A percentile compares a stretch with the other conserved stretches of the same genome.
phyloP scores from a whole-genome alignment of 192 early-diverging fungal genomes.

The Funneliformis geosporum region DNA sequence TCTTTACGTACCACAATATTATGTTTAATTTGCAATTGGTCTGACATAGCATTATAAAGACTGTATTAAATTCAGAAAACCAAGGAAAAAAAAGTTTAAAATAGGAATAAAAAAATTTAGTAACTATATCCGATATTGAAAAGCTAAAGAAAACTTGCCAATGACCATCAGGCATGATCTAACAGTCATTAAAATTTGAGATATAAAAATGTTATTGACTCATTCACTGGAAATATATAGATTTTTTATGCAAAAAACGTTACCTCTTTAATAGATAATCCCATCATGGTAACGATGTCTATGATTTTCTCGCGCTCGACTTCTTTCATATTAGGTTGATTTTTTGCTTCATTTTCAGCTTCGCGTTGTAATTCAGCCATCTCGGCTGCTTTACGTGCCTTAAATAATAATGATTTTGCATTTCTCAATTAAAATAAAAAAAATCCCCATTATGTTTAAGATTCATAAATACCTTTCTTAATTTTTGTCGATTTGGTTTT shows the following conservation, averaged over 20 bases:
- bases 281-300: slow-evolving; percentile 54
- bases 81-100: slow-evolving; percentile 14
- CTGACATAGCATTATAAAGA: slow-evolving; percentile 86
- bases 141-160: slow-evolving; percentile 53
- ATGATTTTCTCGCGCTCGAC: slow-evolving; percentile 72
- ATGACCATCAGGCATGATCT: slow-evolving; percentile 88
- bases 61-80: slow-evolving; percentile 36
- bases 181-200: background rate
- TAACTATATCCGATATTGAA: background rate
- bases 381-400: slow-evolving; percentile 73
- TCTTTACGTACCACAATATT: slow-evolving; percentile 41
- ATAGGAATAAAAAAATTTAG: background rate
- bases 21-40: slow-evolving; percentile 70
- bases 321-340: slow-evolving; percentile 72
- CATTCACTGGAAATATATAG: background rate
- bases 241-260: background rate
- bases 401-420: background rate
- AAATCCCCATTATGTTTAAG: background rate
- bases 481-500: slow-evolving; percentile 50
- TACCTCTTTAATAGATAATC: slow-evolving; percentile 65
- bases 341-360: slow-evolving; percentile 75
- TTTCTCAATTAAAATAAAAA: background rate
- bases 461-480: slow-evolving; percentile 38
- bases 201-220: background rate
- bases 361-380: slow-evolving; percentile 69